These are phyloP conservation scores for Puccinia coronata DNA, from an alignment of 1,284 basidiomycete genomes.

Conservation along the genomic window DNA sequence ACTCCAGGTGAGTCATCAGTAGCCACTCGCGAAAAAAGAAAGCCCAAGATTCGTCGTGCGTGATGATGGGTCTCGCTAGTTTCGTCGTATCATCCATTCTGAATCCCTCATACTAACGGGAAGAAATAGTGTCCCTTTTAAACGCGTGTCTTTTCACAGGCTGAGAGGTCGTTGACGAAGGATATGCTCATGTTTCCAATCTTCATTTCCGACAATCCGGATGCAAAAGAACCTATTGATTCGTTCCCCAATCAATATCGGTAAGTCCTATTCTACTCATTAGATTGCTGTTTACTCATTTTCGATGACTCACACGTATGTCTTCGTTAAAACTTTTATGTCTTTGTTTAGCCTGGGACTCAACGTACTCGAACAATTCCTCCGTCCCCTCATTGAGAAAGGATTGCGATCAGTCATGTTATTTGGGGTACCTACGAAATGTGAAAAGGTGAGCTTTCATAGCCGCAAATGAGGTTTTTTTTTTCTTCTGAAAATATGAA, in stretches of 20 bases:
- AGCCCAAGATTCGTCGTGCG: too few relatives aligned
- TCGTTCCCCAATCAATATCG: conserved; percentile 81
- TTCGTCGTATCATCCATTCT: too few relatives aligned
- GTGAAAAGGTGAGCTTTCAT: conserved; percentile 69
- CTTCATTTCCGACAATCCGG: conserved; percentile 88
- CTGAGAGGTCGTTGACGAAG: conserved; percentile 69
- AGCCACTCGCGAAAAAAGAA: too few relatives aligned
- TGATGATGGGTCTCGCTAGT: too few relatives aligned
- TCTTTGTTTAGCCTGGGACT: conserved; percentile 72
- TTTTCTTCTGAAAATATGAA: too few relatives aligned
- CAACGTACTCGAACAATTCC: conserved; percentile 82
- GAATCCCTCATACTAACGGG: too few relatives aligned
- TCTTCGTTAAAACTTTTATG: background rate
- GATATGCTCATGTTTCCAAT: conserved; percentile 97
- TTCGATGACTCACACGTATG: background rate
- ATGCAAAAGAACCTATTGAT: conserved; percentile 74
- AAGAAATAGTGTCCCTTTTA: too few relatives aligned
- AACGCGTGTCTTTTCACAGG: conserved; percentile 51
- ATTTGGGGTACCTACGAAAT: conserved; percentile 88
- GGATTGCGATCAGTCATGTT: conserved; percentile 89
- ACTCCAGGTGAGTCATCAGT: conserved; percentile 66
- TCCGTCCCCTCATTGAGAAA: conserved; percentile 82
- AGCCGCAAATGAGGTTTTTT: too few relatives aligned
- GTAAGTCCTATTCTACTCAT: conserved; percentile 29
- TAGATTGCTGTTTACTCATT: background rate